These are phyloP conservation scores for Sophora flavescens DNA, from an alignment of 306 rosid genomes.

Conservation along the genomic window DNA sequence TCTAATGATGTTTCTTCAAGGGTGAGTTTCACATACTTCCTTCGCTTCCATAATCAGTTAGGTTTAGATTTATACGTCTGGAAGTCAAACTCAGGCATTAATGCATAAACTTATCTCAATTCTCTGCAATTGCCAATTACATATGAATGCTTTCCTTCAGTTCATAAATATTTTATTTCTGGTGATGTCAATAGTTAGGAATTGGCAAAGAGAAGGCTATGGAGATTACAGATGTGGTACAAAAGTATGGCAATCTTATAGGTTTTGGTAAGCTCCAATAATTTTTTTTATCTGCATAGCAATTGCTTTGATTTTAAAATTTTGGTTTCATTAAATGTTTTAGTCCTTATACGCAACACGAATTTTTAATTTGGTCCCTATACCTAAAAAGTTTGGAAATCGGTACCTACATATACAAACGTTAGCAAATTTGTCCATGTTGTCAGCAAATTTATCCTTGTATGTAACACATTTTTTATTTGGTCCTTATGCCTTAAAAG, in stretches of 20 bases:
- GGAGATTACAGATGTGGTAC: constrained; percentile 59
- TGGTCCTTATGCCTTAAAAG: too few relatives aligned
- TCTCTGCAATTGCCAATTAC: constrained; percentile 14
- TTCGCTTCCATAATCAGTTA: background rate
- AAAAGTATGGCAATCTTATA: constrained; percentile 70
- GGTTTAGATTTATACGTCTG: constrained; percentile 15
- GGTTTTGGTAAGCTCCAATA: constrained; percentile 65
- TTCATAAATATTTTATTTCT: constrained; percentile 15
- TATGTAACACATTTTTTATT: too few relatives aligned
- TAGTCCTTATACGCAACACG: too few relatives aligned
- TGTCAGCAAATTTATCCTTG: too few relatives aligned
- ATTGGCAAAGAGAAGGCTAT: constrained; percentile 66
- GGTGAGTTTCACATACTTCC: constrained; percentile 52
- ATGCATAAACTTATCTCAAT: constrained; percentile 18
- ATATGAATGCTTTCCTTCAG: constrained; percentile 4
- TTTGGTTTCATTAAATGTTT: too few relatives aligned
- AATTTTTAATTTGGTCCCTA: too few relatives aligned
- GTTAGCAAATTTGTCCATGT: too few relatives aligned
- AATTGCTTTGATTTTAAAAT: background rate
- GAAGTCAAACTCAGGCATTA: background rate
- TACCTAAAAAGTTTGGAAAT: too few relatives aligned
- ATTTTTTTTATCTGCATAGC: constrained; percentile 30
- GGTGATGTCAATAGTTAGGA: constrained; percentile 61
- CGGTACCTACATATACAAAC: too few relatives aligned
- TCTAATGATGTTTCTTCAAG: constrained; percentile 63